Percentiles rank a stretch among this genome's conserved stretches.
Evolutionary conservation across 306 rosid species (phyloP).

Genomic region (Ceratonia siliqua): DNA sequence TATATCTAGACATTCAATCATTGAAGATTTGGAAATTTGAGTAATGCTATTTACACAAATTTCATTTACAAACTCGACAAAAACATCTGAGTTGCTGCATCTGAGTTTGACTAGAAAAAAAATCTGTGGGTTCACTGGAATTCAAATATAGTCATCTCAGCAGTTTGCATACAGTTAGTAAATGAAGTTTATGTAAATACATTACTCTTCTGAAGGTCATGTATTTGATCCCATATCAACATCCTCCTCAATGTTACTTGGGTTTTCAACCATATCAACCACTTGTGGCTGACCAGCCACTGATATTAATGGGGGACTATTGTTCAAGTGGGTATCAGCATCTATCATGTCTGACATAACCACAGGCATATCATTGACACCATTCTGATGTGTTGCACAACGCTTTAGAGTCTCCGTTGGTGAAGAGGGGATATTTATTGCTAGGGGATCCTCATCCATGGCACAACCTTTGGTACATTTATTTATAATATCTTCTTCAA

Average conservation of each 20-base stretch:
- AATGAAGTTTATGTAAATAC: too few species aligned
- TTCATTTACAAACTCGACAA: too few species aligned
- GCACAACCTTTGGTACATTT: conserved; percentile 30
- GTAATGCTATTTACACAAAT: too few species aligned
- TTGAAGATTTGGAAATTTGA: neutral
- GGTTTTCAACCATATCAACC: conserved; percentile 32
- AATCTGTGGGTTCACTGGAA: too few species aligned
- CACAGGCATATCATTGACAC: conserved; percentile 33
- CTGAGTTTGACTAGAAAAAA: too few species aligned
- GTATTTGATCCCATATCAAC: conserved; percentile 25
- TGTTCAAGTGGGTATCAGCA: conserved; percentile 25
- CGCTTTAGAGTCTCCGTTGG: conserved; percentile 39
- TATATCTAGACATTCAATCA: neutral
- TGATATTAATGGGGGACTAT: conserved; percentile 15
- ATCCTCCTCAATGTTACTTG: conserved; percentile 29
- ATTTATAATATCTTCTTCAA: conserved; percentile 26
- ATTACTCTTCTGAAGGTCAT: too few species aligned
- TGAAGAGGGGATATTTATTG: conserved; percentile 35
- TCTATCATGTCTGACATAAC: conserved; percentile 20
- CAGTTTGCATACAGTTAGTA: too few species aligned
- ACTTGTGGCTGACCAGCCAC: conserved; percentile 28
- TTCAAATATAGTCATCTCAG: too few species aligned
- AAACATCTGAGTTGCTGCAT: too few species aligned
- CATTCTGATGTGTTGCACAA: conserved; percentile 42
- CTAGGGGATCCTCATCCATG: conserved; percentile 44